Base-by-base conservation (phyloP, 805 yeast species). In the Nakazawaea holstii region DNA sequence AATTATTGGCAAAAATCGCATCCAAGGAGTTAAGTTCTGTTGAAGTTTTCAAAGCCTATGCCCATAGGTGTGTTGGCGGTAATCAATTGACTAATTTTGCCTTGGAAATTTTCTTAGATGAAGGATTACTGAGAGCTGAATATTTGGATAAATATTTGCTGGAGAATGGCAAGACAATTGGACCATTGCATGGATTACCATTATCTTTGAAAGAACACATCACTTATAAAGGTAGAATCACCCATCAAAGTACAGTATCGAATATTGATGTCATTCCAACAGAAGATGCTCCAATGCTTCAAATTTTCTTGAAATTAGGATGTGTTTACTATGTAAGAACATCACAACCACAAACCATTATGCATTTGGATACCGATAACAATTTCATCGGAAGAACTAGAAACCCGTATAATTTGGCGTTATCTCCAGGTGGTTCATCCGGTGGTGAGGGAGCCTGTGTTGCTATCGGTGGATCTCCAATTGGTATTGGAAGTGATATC, bases 111-210 rank as follows among this genome's bases (percentile, higher is more conserved):
- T 69, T 85, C 62, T 74, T 83, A 54, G 73, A 77, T 38, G 87
- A 81, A 52, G 91, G 85, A n/a, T 56, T 79, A 39, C 56, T 60
- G 40, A 68, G 79, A 51, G 86, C 87, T 9, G 56, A 74, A 55
- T 77, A 73, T 56, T 67, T 80, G 52, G 87, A 83, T 65, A 78
- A 77, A 1, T 70, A 72, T 52, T 61, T 68, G 38, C 64, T 60
- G 14, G 67, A 69, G 42, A 69, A 76, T 45, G 80, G 80, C n/a
- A 64, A 73, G 49, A 66, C 80, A 1, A 61, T 76, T 33, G 90
- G 89, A 37, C 85, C 87, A 9, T 64, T 83, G 49, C 89, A 83
- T 55, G 89, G 89, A 38, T 65, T 83, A 35, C 89, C 89, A 14
- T 61, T 84, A 38, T 82, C 88, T 0, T 64, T 83, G 38, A 84